These are phyloP conservation scores for Imleria badia DNA, from an alignment of 768 basidiomycete genomes.

Conservation along the genomic window DNA sequence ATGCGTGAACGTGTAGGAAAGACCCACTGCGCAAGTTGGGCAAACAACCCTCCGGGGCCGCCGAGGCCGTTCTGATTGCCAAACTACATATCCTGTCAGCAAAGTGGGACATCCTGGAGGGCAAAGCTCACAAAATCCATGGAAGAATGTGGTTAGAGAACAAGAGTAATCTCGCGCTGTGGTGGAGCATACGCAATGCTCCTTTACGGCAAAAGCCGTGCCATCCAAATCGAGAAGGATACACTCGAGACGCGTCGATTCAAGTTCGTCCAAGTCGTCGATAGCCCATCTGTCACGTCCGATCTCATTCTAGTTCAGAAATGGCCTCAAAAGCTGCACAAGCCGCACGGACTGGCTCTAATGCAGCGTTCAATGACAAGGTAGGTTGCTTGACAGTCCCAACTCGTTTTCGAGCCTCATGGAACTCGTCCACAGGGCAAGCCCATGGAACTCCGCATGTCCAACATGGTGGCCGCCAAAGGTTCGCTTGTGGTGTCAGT, in stretches of 20 bases:
- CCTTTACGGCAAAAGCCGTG: constrained; percentile 31
- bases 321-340: constrained; percentile 31
- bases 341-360: constrained; percentile 47
- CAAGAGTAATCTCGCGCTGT: constrained; percentile 10
- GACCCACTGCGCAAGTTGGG: constrained; percentile 62
- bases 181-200: constrained; percentile 28
- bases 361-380: constrained; percentile 87
- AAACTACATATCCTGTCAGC: constrained; percentile 32
- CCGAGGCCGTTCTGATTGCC: constrained; percentile 34
- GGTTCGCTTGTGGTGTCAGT: constrained; percentile 43
- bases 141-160: constrained; percentile 20
- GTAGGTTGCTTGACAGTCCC: constrained; percentile 32
- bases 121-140: constrained; percentile 41
- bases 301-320: constrained; percentile 11
- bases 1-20: not conserved
- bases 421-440: constrained; percentile 68
- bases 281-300: constrained; percentile 7
- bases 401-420: not conserved
- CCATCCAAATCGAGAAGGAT: constrained; percentile 23
- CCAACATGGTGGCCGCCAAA: constrained; percentile 98
- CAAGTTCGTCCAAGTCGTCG: constrained; percentile 2
- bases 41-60: constrained; percentile 60
- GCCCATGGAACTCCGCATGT: constrained; percentile 95
- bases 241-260: constrained; percentile 23
- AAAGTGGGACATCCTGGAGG: not conserved